phyloP scores from a whole-genome alignment of 2,329 filamentous ascomycete genomes.

The Monilinia aucupariae region DNA sequence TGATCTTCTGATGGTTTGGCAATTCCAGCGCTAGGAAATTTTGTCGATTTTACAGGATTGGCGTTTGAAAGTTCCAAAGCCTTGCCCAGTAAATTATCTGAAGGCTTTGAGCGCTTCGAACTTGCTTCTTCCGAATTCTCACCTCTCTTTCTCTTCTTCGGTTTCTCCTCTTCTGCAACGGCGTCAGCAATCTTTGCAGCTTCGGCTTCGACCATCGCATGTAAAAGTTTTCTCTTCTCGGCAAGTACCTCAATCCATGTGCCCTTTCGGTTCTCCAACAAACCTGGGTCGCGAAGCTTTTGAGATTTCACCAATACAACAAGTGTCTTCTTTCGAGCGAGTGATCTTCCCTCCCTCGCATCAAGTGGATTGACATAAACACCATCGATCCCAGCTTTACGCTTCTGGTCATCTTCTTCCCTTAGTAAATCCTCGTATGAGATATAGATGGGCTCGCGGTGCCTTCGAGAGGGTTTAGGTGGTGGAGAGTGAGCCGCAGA shows the following conservation, averaged over 20 bases:
- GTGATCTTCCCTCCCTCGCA: slow-evolving; percentile 30
- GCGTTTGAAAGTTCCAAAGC: background rate
- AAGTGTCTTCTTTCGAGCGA: slow-evolving; percentile 29
- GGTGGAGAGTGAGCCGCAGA: background rate
- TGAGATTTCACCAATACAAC: slow-evolving; percentile 34
- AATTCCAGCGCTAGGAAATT: background rate
- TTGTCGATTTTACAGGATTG: too few relatives aligned
- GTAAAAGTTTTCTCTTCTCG: slow-evolving; percentile 12
- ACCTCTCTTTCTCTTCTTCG: slow-evolving; percentile 14
- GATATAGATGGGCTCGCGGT: slow-evolving; percentile 6
- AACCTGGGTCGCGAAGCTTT: slow-evolving; percentile 28
- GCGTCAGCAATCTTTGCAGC: slow-evolving; percentile 4
- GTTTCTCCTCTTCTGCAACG: background rate
- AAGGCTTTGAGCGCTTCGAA: background rate
- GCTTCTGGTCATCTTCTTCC: slow-evolving; percentile 17
- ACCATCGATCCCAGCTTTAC: slow-evolving; percentile 19
- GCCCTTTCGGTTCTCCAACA: slow-evolving; percentile 19
- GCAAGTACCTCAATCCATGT: slow-evolving; percentile 21
- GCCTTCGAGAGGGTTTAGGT: background rate
- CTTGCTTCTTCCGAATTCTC: background rate
- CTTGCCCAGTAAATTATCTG: background rate
- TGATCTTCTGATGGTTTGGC: too few relatives aligned
- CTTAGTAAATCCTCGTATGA: slow-evolving; percentile 17
- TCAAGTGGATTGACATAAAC: slow-evolving; percentile 22
- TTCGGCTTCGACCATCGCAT: slow-evolving; percentile 8